A percentile compares a stretch with the other conserved stretches of the same genome.
These are phyloP conservation scores for Nakazawaea ernobii DNA, from an alignment of 805 yeast species.

Conservation along the genomic window DNA sequence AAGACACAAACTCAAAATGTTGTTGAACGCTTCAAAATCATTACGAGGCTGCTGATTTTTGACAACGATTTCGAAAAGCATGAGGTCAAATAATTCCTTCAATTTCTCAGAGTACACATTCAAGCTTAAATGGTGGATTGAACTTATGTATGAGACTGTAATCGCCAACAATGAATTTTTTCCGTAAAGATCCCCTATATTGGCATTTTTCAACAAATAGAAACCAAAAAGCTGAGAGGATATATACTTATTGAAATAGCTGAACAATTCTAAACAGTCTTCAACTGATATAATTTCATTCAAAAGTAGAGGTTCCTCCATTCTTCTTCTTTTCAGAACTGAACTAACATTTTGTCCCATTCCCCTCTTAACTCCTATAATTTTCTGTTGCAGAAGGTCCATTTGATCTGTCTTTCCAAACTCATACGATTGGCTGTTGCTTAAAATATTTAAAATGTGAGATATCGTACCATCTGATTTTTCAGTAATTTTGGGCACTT, in stretches of 20 bases:
- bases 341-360: not conserved
- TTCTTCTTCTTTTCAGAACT: not conserved
- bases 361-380: not conserved
- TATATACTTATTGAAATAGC: slow-evolving; percentile 47
- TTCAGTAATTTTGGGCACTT: slow-evolving; percentile 11
- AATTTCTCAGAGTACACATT: slow-evolving; percentile 20
- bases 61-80: slow-evolving; percentile 25
- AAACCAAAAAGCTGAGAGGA: slow-evolving; percentile 66
- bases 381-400: not conserved
- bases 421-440: not conserved
- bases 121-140: slow-evolving; percentile 48
- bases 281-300: slow-evolving; percentile 8
- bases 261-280: slow-evolving; percentile 31
- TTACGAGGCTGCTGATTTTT: slow-evolving; percentile 19
- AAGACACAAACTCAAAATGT: slow-evolving; percentile 56
- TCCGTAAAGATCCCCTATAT: slow-evolving; percentile 42
- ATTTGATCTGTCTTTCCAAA: not conserved
- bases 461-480: not conserved
- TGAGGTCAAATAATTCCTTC: slow-evolving; percentile 22
- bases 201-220: slow-evolving; percentile 43
- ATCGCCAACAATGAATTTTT: slow-evolving; percentile 46
- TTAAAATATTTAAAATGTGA: not conserved
- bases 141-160: slow-evolving; percentile 56
- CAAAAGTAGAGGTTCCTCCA: slow-evolving; percentile 12
- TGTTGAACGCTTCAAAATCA: slow-evolving; percentile 47